Percentiles rank a stretch among this genome's conserved stretches.
These are phyloP conservation scores for Balamuthia mandrillaris DNA, from an alignment of 208 protist species.

Conservation along the genomic window DNA sequence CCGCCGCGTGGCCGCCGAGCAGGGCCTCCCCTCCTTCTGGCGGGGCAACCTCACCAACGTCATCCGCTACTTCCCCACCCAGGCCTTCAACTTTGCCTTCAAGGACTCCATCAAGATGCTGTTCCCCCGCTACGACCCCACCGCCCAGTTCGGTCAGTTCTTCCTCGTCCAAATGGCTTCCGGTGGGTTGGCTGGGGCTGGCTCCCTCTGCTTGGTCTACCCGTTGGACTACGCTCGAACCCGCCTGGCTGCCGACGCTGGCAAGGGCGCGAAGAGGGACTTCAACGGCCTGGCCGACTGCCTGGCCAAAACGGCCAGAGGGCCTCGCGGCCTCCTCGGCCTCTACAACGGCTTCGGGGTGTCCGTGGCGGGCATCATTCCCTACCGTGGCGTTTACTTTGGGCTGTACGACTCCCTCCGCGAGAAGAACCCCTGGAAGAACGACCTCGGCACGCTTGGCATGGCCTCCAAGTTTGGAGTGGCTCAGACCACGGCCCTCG, in stretches of 20 bases:
- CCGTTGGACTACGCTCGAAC: slow-evolving; percentile 96
- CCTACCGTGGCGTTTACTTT: slow-evolving; percentile 95
- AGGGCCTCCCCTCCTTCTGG: slow-evolving; percentile 91
- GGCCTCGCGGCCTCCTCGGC: slow-evolving; percentile 57
- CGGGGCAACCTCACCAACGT: slow-evolving; percentile 94
- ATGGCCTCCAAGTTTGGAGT: slow-evolving; percentile 59
- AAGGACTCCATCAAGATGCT: slow-evolving; percentile 82
- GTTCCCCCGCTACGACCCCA: slow-evolving; percentile 76
- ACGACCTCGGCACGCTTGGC: slow-evolving; percentile 3
- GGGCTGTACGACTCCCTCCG: slow-evolving; percentile 87
- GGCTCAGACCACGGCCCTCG: slow-evolving; percentile 67
- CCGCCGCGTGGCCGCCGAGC: slow-evolving; percentile 80
- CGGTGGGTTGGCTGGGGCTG: slow-evolving; percentile 91
- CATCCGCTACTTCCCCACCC: slow-evolving; percentile 96
- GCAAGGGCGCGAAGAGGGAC: slow-evolving; percentile 75
- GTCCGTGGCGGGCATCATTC: slow-evolving; percentile 89
- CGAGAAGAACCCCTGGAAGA: slow-evolving; percentile 48
- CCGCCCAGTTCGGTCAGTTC: slow-evolving; percentile 71
- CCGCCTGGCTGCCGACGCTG: slow-evolving; percentile 74
- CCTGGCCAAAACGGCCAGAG: slow-evolving; percentile 76
- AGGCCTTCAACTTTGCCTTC: slow-evolving; percentile 97
- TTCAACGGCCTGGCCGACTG: slow-evolving; percentile 92
- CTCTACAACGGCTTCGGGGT: slow-evolving; percentile 94
- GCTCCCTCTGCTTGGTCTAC: slow-evolving; percentile 92
- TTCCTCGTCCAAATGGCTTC: slow-evolving; percentile 90